Conservation (phyloP, 1,284 basidiomycete genomes). For the Ceratobasidium sp. region DNA sequence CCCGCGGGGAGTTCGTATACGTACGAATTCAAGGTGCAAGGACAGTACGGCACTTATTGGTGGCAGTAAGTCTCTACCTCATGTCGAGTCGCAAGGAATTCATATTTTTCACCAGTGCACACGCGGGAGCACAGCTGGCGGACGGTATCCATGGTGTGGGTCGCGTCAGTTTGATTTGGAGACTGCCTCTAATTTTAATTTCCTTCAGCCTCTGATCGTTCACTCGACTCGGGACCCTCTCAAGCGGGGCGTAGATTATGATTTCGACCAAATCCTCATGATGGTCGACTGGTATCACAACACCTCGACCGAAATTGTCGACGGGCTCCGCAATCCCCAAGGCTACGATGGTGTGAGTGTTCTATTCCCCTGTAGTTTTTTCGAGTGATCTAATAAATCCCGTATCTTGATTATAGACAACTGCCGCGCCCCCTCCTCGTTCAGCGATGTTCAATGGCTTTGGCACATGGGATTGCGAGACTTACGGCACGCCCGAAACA, state of each 20-base stretch:
- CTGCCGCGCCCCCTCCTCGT: conserved; percentile 7
- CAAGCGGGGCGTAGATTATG: conserved; percentile 48
- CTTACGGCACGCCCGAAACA: conserved; percentile 45
- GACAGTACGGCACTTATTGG: conserved; percentile 51
- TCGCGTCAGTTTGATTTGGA: conserved; percentile 40
- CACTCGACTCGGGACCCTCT: conserved; percentile 49
- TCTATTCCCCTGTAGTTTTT: too few relatives aligned
- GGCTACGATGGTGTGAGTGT: conserved; percentile 48
- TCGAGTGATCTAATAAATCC: too few relatives aligned
- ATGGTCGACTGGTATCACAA: conserved; percentile 53
- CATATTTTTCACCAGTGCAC: too few relatives aligned
- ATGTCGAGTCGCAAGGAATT: too few relatives aligned
- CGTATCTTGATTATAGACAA: too few relatives aligned
- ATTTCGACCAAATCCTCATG: conserved; percentile 52
- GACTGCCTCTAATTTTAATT: neutral
- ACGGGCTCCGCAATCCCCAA: conserved; percentile 48
- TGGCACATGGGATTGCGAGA: conserved; percentile 21
- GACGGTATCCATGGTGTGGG: conserved; percentile 45
- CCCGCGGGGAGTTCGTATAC: conserved; percentile 56
- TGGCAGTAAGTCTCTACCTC: conserved; percentile 49
- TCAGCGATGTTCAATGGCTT: conserved; percentile 29
- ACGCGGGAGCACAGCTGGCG: conserved; percentile 30
- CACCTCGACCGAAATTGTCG: conserved; percentile 48
- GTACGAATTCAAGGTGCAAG: conserved; percentile 54
- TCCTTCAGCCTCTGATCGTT: conserved; percentile 50